phyloP scores from a whole-genome alignment of 352 stramenopile genomes.

The Globisporangium sylvaticum region DNA sequence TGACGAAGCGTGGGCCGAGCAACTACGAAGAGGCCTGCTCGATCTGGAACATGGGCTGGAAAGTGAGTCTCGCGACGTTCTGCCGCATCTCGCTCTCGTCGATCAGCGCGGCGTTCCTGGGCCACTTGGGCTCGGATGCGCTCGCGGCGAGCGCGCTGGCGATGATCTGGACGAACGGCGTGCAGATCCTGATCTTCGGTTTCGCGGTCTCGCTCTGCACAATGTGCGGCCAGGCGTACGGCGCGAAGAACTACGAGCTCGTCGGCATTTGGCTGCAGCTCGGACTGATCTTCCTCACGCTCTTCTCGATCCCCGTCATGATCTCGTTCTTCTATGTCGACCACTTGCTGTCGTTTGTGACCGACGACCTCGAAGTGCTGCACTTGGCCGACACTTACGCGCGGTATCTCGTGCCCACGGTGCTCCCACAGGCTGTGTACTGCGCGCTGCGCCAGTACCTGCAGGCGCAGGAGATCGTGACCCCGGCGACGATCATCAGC shows the following conservation, averaged over 20 bases:
- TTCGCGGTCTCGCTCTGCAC: slow-evolving; percentile 78
- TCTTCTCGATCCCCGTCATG: slow-evolving; percentile 71
- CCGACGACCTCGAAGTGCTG: slow-evolving; percentile 59
- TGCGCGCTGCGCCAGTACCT: slow-evolving; percentile 75
- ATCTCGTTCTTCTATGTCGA: slow-evolving; percentile 83
- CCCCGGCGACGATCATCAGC: slow-evolving; percentile 75
- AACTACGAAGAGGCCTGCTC: slow-evolving; percentile 48
- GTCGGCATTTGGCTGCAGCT: slow-evolving; percentile 81
- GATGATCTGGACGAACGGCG: slow-evolving; percentile 75
- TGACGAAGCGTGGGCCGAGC: slow-evolving; percentile 9
- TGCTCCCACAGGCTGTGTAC: slow-evolving; percentile 70
- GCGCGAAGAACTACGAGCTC: slow-evolving; percentile 73
- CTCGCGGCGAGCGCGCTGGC: slow-evolving; percentile 67
- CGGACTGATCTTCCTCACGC: slow-evolving; percentile 59
- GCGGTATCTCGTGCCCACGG: slow-evolving; percentile 47
- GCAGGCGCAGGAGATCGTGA: slow-evolving; percentile 76
- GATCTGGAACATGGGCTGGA: slow-evolving; percentile 84
- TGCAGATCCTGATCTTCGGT: slow-evolving; percentile 79
- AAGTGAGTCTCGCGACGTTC: slow-evolving; percentile 79
- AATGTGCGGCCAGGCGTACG: slow-evolving; percentile 75
- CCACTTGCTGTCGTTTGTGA: slow-evolving; percentile 57
- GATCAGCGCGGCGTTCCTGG: slow-evolving; percentile 78
- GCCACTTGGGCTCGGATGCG: slow-evolving; percentile 68
- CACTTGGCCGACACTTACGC: slow-evolving; percentile 63
- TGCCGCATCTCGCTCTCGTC: slow-evolving; percentile 75